Evolutionary conservation across 305 asterid genomes (phyloP), one percentile per base, ranked within the genome.

Genomic region (Fraxinus platypoda): DNA sequence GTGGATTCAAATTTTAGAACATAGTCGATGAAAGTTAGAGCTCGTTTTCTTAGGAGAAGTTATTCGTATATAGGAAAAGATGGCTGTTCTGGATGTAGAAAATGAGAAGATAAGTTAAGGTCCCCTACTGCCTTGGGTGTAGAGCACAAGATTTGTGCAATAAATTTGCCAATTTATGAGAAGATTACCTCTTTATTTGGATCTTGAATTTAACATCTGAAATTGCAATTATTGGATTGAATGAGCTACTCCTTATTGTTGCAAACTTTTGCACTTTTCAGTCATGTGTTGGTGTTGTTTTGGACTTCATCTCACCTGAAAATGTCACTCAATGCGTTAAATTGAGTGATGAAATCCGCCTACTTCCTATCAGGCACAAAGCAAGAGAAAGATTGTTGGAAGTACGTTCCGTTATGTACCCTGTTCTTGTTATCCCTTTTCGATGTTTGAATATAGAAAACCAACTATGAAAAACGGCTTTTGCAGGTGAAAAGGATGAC

Each of bases 281-380:
- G 99, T 91, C 99, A 28, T 96, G 97, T 52, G 93, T 93, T 78
- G 91, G 85, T 80, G 84, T 94, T 70, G 93, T 91, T 77, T 66
- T 94, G 90, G 94, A 94, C 90, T 96, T 94, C 91, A 87, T 94
- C 89, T 96, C 99, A 12, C 99, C 99, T 17, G 99, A 96, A 89
- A 96, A 86, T 88, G 93, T 91, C 35, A 79, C 93, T 28, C 94
- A 88, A 83, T 92, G 98, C 87, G 84, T 93, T 72, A 89, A 90
- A 80, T 71, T 94, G 90, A 87, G 85, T 80, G 97, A 96, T 74
- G 98, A 96, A 86, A 94, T 96, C 57, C 97, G 96, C 64, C 89
- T 83, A 76, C 98, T 96, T 83, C 98, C 99, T 68, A 12, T 77
- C 46, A 88, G 81, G 79, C 99, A 96, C 91, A 91, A 89, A 88